Evolutionary conservation across 2,329 filamentous ascomycete genomes (phyloP).

Genomic region (Fusarium drepaniforme): DNA sequence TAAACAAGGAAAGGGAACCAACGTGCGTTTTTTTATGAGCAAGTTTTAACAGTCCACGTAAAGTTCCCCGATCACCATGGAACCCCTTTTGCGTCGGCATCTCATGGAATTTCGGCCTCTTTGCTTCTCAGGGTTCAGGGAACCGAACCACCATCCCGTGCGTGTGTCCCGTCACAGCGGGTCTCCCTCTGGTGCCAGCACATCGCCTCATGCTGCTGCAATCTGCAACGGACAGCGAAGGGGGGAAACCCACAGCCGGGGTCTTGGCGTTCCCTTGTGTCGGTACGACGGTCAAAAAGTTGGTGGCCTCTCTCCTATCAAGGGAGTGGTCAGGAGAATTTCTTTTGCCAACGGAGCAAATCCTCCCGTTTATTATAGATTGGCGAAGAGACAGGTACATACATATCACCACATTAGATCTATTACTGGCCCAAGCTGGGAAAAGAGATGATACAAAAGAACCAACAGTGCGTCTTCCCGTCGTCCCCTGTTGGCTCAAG

Average conservation of each 20-base stretch:
- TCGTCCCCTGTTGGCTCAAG: too few relatives aligned
- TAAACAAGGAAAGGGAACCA: background rate
- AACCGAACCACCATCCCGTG: background rate
- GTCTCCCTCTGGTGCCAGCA: conserved; percentile 9
- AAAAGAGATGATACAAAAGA: conserved; percentile 1
- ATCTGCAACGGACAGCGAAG: conserved; percentile 1
- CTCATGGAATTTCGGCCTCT: background rate
- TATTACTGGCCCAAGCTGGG: background rate
- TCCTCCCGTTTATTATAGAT: background rate
- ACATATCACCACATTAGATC: background rate
- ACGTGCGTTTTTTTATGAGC: background rate
- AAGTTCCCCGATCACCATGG: background rate
- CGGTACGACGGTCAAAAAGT: conserved; percentile 21
- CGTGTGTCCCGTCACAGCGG: conserved; percentile 4
- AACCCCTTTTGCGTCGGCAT: background rate
- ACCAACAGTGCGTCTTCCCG: background rate
- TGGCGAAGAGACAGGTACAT: background rate
- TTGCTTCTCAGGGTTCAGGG: conserved; percentile 3
- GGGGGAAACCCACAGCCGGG: conserved; percentile 2
- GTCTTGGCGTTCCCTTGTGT: conserved; percentile 39
- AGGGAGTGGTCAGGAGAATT: background rate
- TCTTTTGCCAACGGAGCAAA: background rate
- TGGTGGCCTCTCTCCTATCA: background rate
- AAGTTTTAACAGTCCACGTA: background rate
- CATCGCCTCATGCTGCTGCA: conserved; percentile 13